Evolutionary conservation across 768 basidiomycete genomes (phyloP).

Genomic region (Fistulinella prunicolor): DNA sequence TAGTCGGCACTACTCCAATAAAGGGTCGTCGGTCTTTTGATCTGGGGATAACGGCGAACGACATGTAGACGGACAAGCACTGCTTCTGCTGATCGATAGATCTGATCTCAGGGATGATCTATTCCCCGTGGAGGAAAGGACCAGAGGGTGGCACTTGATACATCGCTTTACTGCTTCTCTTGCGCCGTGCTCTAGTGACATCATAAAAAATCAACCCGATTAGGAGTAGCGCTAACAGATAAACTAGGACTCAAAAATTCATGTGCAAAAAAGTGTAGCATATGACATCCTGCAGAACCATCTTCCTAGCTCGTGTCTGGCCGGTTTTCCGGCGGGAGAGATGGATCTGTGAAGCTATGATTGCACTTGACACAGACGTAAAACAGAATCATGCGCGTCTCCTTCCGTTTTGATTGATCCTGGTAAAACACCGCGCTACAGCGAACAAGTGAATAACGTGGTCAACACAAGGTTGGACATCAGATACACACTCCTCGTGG

Average conservation of each 20-base stretch:
- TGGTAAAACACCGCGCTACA: constrained; percentile 91
- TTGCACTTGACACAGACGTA: constrained; percentile 86
- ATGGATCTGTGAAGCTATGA: constrained; percentile 70
- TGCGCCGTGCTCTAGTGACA: not conserved
- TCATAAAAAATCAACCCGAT: not conserved
- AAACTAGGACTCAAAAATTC: not conserved
- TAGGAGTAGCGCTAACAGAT: no score
- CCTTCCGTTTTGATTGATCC: constrained; percentile 95
- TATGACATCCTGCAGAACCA: constrained; percentile 1
- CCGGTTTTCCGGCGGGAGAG: constrained; percentile 45
- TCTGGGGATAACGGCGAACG: no score
- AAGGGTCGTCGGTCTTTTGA: no score
- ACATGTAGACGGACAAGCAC: no score
- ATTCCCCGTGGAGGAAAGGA: not conserved
- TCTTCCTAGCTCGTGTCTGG: constrained; percentile 27
- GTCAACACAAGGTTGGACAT: not conserved
- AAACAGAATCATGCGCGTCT: constrained; percentile 92
- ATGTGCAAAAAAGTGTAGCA: not conserved
- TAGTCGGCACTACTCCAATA: no score
- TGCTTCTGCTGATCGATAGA: not conserved
- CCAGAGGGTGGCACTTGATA: no score
- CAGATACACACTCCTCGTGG: constrained; percentile 66
- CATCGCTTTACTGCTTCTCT: not conserved
- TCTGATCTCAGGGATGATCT: not conserved
- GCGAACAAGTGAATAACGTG: constrained; percentile 4